Conservation (phyloP, 2,329 filamentous ascomycete species). For the Phaeomoniella chlamydospora region DNA sequence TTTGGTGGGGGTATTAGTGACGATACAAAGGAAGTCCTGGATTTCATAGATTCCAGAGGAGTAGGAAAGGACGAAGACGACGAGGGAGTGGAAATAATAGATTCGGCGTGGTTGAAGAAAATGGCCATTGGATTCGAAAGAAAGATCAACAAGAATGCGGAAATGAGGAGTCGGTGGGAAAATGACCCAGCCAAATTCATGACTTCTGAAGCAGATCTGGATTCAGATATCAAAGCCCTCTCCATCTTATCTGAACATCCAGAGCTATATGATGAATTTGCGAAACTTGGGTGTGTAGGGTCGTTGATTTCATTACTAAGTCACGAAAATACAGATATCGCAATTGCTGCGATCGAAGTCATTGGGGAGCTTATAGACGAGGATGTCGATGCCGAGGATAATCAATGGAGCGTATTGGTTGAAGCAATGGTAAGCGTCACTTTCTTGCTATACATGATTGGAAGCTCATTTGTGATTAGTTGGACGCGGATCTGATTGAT, state of each 20-base stretch:
- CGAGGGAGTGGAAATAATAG: slow-evolving; percentile 54
- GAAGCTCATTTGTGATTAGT: slow-evolving; percentile 12
- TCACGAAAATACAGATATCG: slow-evolving; percentile 95
- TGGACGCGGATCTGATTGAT: slow-evolving; percentile 26
- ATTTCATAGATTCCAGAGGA: slow-evolving; percentile 62
- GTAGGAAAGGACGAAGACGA: slow-evolving; percentile 14
- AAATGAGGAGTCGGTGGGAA: slow-evolving; percentile 75
- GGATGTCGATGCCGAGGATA: slow-evolving; percentile 67
- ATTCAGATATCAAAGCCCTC: slow-evolving; percentile 72
- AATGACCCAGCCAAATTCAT: slow-evolving; percentile 69
- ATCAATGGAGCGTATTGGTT: slow-evolving; percentile 67
- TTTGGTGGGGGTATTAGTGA: slow-evolving; percentile 83
- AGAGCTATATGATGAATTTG: slow-evolving; percentile 68
- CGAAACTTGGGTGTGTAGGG: slow-evolving; percentile 54
- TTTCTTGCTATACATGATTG: neutral
- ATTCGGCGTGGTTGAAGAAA: slow-evolving; percentile 68
- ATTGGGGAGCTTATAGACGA: slow-evolving; percentile 86
- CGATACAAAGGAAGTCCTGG: slow-evolving; percentile 67
- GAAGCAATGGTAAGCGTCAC: slow-evolving; percentile 33
- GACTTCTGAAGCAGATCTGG: slow-evolving; percentile 73
- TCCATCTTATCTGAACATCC: slow-evolving; percentile 80
- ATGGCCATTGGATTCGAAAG: slow-evolving; percentile 76
- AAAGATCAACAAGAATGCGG: slow-evolving; percentile 79
- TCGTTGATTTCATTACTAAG: slow-evolving; percentile 71
- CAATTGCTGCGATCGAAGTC: slow-evolving; percentile 80